Conservation (phyloP, 78 protist species). For the Speleostelium caveatum region DNA sequence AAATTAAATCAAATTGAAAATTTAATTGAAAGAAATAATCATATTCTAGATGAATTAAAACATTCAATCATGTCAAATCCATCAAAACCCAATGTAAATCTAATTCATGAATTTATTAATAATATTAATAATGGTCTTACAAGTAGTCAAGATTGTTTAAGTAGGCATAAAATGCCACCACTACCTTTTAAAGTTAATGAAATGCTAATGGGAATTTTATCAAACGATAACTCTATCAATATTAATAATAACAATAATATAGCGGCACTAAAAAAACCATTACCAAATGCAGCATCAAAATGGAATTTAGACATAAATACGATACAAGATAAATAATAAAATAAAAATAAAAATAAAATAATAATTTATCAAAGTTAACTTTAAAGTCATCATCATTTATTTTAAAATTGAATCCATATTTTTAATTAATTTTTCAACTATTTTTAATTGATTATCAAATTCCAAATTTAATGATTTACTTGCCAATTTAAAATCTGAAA, state of each 20-base stretch:
- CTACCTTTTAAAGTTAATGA: slow-evolving; percentile 66
- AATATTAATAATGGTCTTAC: neutral
- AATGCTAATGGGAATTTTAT: slow-evolving; percentile 10
- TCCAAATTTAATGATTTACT: neutral
- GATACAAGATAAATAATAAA: neutral
- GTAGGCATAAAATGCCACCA: slow-evolving; percentile 63
- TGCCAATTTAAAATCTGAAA: too few relatives aligned
- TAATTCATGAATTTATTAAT: slow-evolving; percentile 22
- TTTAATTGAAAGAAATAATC: slow-evolving; percentile 18
- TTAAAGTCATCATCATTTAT: too few relatives aligned
- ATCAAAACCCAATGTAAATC: neutral
- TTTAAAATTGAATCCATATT: neutral
- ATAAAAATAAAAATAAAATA: too few relatives aligned
- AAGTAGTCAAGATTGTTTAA: neutral
- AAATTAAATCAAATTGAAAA: neutral
- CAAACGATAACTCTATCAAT: neutral
- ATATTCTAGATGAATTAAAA: slow-evolving; percentile 32
- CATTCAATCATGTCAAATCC: neutral
- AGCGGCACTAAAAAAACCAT: slow-evolving; percentile 10
- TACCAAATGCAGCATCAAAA: neutral
- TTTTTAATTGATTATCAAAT: too few relatives aligned
- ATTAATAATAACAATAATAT: neutral
- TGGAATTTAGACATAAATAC: slow-evolving; percentile 1
- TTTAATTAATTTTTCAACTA: neutral
- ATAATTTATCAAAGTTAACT: too few relatives aligned